phyloP scores from a whole-genome alignment of 2,329 filamentous ascomycete genomes.

The Penicillium italicum region DNA sequence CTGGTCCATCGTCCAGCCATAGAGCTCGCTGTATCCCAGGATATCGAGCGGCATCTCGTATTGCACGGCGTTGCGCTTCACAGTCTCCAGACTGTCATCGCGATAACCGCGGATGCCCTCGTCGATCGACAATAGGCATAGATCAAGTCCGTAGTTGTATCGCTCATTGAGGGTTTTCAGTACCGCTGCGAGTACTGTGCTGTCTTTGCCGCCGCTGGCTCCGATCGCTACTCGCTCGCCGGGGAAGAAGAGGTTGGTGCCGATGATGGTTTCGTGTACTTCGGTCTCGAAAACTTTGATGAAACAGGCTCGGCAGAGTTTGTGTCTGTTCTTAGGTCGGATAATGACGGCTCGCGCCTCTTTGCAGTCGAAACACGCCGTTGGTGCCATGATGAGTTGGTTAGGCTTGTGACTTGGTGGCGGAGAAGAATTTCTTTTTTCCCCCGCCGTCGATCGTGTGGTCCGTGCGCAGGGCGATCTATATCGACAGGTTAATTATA shows the following conservation, averaged over 20 bases:
- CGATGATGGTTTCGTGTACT: conserved; percentile 85
- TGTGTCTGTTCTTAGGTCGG: conserved; percentile 89
- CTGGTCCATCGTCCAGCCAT: conserved; percentile 99
- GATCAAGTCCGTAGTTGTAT: conserved; percentile 77
- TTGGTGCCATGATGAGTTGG: conserved; percentile 63
- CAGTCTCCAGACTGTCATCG: conserved; percentile 92
- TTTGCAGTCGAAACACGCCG: conserved; percentile 71
- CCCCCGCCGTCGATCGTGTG: conserved; percentile 12
- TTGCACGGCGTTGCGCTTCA: conserved; percentile 87
- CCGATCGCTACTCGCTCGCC: conserved; percentile 92
- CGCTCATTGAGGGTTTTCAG: conserved; percentile 92
- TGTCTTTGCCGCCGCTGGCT: conserved; percentile 95
- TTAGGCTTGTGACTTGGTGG: conserved; percentile 8
- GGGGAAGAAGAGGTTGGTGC: conserved; percentile 72
- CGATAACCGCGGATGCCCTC: conserved; percentile 97
- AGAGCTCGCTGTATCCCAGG: conserved; percentile 87
- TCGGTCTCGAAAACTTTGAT: conserved; percentile 84
- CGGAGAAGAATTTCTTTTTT: conserved; percentile 22
- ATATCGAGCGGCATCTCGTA: conserved; percentile 91
- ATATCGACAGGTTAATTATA: not conserved
- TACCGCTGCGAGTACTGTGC: conserved; percentile 89
- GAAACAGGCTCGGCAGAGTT: conserved; percentile 88
- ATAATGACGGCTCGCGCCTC: conserved; percentile 80
- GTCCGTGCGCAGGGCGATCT: not conserved
- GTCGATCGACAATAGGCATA: conserved; percentile 86